Conservation (phyloP, 371 early-diverging fungal genomes). For the Rhizopus stolonifer region DNA sequence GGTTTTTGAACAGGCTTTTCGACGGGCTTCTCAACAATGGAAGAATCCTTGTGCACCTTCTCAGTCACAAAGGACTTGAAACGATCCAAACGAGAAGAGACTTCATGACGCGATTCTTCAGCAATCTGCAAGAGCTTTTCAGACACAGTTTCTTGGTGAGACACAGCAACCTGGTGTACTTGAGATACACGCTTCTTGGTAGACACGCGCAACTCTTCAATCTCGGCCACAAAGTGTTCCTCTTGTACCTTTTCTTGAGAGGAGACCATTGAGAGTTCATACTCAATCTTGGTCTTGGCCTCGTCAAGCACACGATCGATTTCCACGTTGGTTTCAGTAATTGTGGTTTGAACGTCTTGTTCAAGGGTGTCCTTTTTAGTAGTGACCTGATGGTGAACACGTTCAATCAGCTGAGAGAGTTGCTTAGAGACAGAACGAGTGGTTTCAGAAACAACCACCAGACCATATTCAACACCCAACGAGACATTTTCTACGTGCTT, state of each 20-base stretch:
- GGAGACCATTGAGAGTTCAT: conserved; percentile 20
- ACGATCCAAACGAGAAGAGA: conserved; percentile 12
- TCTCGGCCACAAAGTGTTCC: conserved; percentile 17
- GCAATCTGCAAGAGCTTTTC: conserved; percentile 24
- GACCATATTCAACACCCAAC: conserved; percentile 25
- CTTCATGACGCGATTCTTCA: conserved; percentile 27
- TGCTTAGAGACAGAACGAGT: conserved; percentile 19
- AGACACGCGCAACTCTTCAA: conserved; percentile 19
- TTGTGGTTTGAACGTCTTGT: conserved; percentile 12
- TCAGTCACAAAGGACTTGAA: conserved; percentile 9
- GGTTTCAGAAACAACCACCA: conserved; percentile 22
- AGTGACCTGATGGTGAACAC: conserved; percentile 14
- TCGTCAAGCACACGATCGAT: conserved; percentile 22
- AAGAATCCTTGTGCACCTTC: conserved; percentile 15
- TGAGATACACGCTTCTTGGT: conserved; percentile 22
- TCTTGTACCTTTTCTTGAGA: conserved; percentile 23
- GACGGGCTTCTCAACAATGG: neutral
- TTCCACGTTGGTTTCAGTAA: conserved; percentile 12
- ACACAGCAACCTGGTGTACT: conserved; percentile 12
- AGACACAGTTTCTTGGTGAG: conserved; percentile 15
- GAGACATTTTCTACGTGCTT: conserved; percentile 3
- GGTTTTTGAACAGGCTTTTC: no score
- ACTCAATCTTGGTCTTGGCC: conserved; percentile 25
- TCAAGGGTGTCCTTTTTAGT: conserved; percentile 11
- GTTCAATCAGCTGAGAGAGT: conserved; percentile 20